Evolutionary conservation across 768 basidiomycete species (phyloP).

Genomic region (Gloeostereum incarnatum): DNA sequence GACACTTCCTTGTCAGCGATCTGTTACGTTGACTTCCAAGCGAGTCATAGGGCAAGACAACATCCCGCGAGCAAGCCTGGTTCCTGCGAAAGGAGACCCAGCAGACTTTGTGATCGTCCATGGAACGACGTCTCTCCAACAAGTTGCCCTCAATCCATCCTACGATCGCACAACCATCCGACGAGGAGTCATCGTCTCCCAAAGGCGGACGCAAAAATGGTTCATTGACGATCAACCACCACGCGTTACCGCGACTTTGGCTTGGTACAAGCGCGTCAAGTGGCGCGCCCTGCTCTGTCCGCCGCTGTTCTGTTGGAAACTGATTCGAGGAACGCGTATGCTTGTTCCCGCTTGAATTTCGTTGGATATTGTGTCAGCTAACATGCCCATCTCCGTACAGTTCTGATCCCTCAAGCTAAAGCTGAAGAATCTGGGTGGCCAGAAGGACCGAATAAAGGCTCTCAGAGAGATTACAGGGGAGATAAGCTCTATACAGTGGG

Average conservation of each 20-base stretch:
- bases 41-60: constrained; percentile 29
- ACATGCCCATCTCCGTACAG: too few species aligned
- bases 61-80: constrained; percentile 18
- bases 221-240: constrained; percentile 10
- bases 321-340: too few species aligned
- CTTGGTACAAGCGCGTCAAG: background rate
- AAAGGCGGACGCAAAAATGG: constrained; percentile 24
- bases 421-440: too few species aligned
- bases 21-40: constrained; percentile 45
- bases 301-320: background rate
- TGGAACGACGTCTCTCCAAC: constrained; percentile 30
- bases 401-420: too few species aligned
- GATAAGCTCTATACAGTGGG: too few species aligned
- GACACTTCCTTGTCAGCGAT: constrained; percentile 23
- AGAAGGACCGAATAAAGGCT: too few species aligned
- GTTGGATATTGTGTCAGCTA: too few species aligned
- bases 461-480: too few species aligned
- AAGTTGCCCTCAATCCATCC: constrained; percentile 38
- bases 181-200: constrained; percentile 32
- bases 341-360: too few species aligned
- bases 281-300: background rate
- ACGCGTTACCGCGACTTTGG: background rate
- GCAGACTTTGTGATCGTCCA: constrained; percentile 57
- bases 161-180: constrained; percentile 45
- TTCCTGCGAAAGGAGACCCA: constrained; percentile 27